Evolutionary conservation across 306 rosid species (phyloP).

Genomic region (Herpetospermum pedunculosum): DNA sequence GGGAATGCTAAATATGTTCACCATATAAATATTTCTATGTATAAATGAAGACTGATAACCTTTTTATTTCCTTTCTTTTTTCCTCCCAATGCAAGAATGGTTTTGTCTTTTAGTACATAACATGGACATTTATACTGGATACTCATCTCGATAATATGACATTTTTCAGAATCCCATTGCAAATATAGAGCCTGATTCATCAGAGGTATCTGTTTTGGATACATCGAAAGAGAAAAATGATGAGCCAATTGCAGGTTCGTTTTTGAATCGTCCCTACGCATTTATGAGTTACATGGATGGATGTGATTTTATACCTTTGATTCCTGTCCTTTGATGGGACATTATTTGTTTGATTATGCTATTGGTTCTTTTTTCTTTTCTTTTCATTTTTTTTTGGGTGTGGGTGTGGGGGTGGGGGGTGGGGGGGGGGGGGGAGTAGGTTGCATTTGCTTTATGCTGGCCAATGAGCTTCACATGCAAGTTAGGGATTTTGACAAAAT

Average conservation of each 20-base stretch:
- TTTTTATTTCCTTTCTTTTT: background rate
- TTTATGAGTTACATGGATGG: background rate
- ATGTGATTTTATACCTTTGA: too few relatives aligned
- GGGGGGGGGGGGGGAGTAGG: background rate
- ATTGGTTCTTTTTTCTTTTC: background rate
- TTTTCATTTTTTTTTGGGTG: too few relatives aligned
- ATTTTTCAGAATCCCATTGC: slow-evolving; percentile 25
- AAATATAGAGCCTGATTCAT: slow-evolving; percentile 41
- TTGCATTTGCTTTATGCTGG: background rate
- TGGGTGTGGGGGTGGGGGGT: background rate
- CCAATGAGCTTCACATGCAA: background rate
- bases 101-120: background rate
- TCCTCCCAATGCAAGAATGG: background rate
- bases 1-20: background rate
- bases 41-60: background rate
- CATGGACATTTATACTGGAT: background rate
- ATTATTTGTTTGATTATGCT: background rate
- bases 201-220: slow-evolving; percentile 51
- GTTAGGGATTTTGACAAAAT: background rate
- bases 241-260: slow-evolving; percentile 37
- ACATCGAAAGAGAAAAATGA: slow-evolving; percentile 45
- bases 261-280: background rate
- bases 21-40: background rate
- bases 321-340: background rate
- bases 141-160: background rate